phyloP scores from a whole-genome alignment of 768 basidiomycete species.

The Pleurotus giganteus region DNA sequence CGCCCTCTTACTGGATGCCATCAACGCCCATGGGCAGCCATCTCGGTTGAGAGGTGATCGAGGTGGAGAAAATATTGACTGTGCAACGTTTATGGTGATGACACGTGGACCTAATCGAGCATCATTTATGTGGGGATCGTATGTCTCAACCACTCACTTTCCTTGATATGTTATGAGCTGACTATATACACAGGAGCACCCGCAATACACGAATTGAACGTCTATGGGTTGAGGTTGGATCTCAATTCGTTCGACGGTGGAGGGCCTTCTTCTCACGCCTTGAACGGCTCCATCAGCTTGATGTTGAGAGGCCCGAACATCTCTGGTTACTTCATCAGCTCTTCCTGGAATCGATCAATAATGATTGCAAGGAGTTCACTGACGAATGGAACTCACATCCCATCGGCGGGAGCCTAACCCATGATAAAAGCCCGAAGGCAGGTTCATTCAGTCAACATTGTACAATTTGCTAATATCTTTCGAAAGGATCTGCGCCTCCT shows the following conservation, averaged over 20 bases:
- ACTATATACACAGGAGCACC: constrained; percentile 27
- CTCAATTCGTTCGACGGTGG: constrained; percentile 33
- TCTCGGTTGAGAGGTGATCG: constrained; percentile 29
- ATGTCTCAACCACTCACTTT: no score
- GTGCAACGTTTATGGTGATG: constrained; percentile 33
- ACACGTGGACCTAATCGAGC: constrained; percentile 24
- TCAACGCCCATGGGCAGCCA: constrained; percentile 22
- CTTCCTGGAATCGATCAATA: constrained; percentile 26
- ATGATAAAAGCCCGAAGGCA: constrained; percentile 11
- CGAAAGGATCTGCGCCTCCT: constrained; percentile 11
- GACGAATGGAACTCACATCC: constrained; percentile 31
- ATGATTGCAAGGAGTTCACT: constrained; percentile 24
- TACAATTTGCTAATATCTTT: not conserved
- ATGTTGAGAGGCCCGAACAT: constrained; percentile 23
- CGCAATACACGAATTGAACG: constrained; percentile 35
- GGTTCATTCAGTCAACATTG: not conserved
- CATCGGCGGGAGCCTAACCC: constrained; percentile 16
- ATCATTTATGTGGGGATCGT: constrained; percentile 32
- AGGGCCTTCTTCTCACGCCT: constrained; percentile 32
- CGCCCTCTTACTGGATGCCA: constrained; percentile 20
- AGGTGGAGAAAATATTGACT: constrained; percentile 31
- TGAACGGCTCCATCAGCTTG: constrained; percentile 27
- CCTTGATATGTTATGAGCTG: no score
- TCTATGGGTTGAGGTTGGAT: constrained; percentile 39
- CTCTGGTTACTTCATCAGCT: constrained; percentile 39